Evolutionary conservation across 768 basidiomycete genomes (phyloP).

Genomic region (Tylopilus subfusipes): DNA sequence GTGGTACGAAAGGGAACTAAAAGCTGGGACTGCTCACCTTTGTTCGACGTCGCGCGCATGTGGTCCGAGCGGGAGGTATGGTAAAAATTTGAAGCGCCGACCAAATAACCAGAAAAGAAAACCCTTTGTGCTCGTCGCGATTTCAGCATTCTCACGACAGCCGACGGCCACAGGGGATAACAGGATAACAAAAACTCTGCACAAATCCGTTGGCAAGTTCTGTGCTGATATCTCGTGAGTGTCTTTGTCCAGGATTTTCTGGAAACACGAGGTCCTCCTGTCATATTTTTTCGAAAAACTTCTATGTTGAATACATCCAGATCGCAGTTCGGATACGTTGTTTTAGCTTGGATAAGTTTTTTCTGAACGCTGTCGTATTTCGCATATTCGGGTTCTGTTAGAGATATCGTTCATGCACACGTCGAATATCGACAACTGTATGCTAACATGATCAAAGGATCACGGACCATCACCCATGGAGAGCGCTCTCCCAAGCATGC

Average conservation of each 20-base stretch:
- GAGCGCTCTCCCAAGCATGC: slow-evolving; percentile 22
- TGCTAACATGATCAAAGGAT: slow-evolving; percentile 28
- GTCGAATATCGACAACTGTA: slow-evolving; percentile 18
- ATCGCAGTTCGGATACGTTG: slow-evolving; percentile 28
- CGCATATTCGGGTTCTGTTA: slow-evolving; percentile 34
- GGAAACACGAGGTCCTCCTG: background rate
- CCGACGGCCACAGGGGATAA: slow-evolving; percentile 35
- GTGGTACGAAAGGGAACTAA: background rate
- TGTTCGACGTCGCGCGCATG: background rate
- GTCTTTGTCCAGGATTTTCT: slow-evolving; percentile 13
- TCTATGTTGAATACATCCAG: slow-evolving; percentile 7
- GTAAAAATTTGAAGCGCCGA: slow-evolving; percentile 29
- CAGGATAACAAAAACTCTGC: slow-evolving; percentile 32
- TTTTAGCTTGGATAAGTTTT: slow-evolving; percentile 35
- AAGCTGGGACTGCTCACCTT: slow-evolving; percentile 17
- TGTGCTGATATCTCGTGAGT: slow-evolving; percentile 25
- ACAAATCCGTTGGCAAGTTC: slow-evolving; percentile 20
- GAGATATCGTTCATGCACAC: slow-evolving; percentile 23
- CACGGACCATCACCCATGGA: slow-evolving; percentile 22
- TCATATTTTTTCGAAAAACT: slow-evolving; percentile 17
- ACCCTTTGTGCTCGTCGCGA: slow-evolving; percentile 22
- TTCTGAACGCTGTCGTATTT: slow-evolving; percentile 25
- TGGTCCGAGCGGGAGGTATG: background rate
- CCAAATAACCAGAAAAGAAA: slow-evolving; percentile 26
- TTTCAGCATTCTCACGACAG: slow-evolving; percentile 36